Percentiles rank a stretch among this genome's conserved stretches.
phyloP scores from a whole-genome alignment of 2,329 filamentous ascomycete genomes.

The Ophiobolus disseminans region DNA sequence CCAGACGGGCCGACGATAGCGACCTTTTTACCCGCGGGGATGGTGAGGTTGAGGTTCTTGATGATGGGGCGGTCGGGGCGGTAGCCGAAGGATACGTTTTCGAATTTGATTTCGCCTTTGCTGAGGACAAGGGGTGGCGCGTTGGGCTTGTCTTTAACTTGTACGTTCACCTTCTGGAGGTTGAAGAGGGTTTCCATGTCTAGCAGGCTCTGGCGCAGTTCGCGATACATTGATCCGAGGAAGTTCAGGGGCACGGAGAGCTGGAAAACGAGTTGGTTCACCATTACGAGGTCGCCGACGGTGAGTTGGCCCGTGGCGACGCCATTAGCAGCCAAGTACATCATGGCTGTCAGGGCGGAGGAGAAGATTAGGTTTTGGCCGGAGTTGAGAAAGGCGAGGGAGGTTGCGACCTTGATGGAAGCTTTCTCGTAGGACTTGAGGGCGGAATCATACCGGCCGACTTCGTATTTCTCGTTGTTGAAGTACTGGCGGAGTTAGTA shows the following conservation, averaged over 20 bases:
- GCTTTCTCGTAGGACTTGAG: constrained; percentile 87
- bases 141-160: constrained; percentile 77
- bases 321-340: constrained; percentile 93
- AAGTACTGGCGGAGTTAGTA: constrained; percentile 68
- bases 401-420: constrained; percentile 96
- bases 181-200: constrained; percentile 99
- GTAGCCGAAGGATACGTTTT: constrained; percentile 95
- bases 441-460: constrained; percentile 86
- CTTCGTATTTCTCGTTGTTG: constrained; percentile 97
- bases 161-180: constrained; percentile 93
- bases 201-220: constrained; percentile 89
- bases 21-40: constrained; percentile 94
- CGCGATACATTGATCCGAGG: constrained; percentile 95
- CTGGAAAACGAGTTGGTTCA: constrained; percentile 98
- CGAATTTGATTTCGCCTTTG: constrained; percentile 90
- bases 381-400: constrained; percentile 87
- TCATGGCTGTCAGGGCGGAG: constrained; percentile 91
- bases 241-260: constrained; percentile 97
- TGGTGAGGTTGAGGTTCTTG: constrained; percentile 82
- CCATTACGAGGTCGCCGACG: constrained; percentile 96
- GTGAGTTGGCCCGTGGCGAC: constrained; percentile 82
- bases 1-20: constrained; percentile 94
- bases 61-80: constrained; percentile 85
- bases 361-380: constrained; percentile 99
- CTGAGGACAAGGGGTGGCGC: constrained; percentile 75